phyloP scores from a whole-genome alignment of 192 early-diverging fungal species.

The Haplosporangium gracile region DNA sequence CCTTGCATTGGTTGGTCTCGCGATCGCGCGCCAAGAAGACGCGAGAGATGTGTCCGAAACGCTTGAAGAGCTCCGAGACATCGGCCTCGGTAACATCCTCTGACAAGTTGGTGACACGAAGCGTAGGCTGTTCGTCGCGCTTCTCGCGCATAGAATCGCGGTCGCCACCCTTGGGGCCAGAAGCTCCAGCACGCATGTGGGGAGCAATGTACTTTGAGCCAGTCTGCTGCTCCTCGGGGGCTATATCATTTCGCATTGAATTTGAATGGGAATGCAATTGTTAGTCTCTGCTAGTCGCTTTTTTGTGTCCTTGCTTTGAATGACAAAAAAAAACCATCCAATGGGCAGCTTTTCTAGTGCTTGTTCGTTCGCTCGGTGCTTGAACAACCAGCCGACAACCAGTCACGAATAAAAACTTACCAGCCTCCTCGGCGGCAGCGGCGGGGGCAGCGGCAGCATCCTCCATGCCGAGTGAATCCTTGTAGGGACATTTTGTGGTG shows the following conservation, averaged over 20 bases:
- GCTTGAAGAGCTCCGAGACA: slow-evolving; percentile 87
- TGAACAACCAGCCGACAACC: too few species aligned
- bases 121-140: slow-evolving; percentile 77
- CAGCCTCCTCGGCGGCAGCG: slow-evolving; percentile 59
- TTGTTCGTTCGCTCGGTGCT: background rate
- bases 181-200: slow-evolving; percentile 72
- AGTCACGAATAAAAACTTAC: slow-evolving; percentile 26
- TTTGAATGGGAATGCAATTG: background rate
- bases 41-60: slow-evolving; percentile 87
- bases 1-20: slow-evolving; percentile 89
- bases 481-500: slow-evolving; percentile 98
- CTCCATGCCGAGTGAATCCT: slow-evolving; percentile 89
- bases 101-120: slow-evolving; percentile 97
- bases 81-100: slow-evolving; percentile 93
- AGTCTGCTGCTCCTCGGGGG: slow-evolving; percentile 52
- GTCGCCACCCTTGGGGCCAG: slow-evolving; percentile 53
- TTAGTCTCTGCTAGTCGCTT: background rate
- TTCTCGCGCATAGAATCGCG: slow-evolving; percentile 63
- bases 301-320: background rate
- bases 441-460: slow-evolving; percentile 71
- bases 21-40: slow-evolving; percentile 91
- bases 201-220: slow-evolving; percentile 90
- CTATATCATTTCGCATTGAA: background rate
- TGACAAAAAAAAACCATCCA: background rate
- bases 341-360: background rate